Percentiles rank a stretch among this genome's conserved stretches.
Evolutionary conservation across 306 rosid genomes (phyloP).

Genomic region (Trichosanthes cucumerina): DNA sequence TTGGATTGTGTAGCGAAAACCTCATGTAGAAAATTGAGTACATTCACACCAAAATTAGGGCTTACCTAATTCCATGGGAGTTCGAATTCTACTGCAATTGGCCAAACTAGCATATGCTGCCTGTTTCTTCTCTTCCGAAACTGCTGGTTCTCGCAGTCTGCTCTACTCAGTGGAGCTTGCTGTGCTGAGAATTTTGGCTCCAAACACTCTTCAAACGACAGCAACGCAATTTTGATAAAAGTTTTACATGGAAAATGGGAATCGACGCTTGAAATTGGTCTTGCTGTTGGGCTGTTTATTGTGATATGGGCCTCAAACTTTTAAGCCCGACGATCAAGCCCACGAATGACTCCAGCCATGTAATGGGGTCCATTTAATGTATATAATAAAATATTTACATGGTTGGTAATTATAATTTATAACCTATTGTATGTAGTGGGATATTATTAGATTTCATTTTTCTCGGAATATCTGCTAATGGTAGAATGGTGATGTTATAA

Average conservation of each 20-base stretch:
- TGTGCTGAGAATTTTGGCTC: constrained; percentile 2
- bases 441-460: no score
- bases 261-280: background rate
- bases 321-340: background rate
- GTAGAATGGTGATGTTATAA: no score
- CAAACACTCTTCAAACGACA: background rate
- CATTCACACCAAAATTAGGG: background rate
- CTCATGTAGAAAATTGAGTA: background rate
- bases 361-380: background rate
- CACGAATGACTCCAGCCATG: background rate
- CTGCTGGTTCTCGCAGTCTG: background rate
- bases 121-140: background rate
- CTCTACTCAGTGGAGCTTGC: background rate
- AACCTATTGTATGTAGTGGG: no score
- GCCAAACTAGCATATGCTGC: background rate
- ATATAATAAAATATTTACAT: no score
- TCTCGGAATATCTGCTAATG: no score
- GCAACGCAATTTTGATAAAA: background rate
- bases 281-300: background rate
- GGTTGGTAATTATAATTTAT: no score
- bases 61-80: constrained; percentile 1
- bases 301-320: background rate
- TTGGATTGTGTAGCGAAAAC: background rate
- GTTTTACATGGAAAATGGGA: background rate
- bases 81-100: background rate